Evolutionary conservation across 2,329 filamentous ascomycete species (phyloP).

Genomic region (Endoconidiophora laricicola): DNA sequence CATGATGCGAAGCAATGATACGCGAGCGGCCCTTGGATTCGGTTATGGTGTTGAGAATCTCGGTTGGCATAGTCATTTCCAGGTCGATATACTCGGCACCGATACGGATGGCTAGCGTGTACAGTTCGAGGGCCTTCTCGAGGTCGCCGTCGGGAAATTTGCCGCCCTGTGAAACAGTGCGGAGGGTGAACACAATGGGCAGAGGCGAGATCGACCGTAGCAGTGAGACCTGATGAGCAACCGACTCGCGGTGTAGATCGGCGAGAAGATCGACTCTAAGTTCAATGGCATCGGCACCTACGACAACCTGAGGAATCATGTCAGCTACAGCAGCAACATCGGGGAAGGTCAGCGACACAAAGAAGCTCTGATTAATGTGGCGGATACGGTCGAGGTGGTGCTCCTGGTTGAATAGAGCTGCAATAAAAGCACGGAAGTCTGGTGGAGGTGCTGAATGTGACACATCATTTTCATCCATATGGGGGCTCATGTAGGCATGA

Average conservation of each 20-base stretch:
- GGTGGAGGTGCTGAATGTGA: slow-evolving; percentile 11
- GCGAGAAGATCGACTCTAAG: slow-evolving; percentile 79
- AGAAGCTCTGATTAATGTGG: slow-evolving; percentile 62
- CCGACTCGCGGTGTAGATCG: slow-evolving; percentile 58
- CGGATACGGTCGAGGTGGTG: slow-evolving; percentile 30
- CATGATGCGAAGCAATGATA: slow-evolving; percentile 92
- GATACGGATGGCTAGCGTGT: slow-evolving; percentile 60
- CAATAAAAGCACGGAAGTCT: slow-evolving; percentile 18
- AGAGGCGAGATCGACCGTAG: slow-evolving; percentile 55
- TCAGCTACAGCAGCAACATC: slow-evolving; percentile 47
- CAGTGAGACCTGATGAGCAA: slow-evolving; percentile 66
- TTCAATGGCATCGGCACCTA: slow-evolving; percentile 86
- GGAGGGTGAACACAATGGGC: slow-evolving; percentile 83
- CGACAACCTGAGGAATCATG: slow-evolving; percentile 53
- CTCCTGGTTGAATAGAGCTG: slow-evolving; percentile 16
- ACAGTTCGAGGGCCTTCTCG: slow-evolving; percentile 57
- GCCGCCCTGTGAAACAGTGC: slow-evolving; percentile 74
- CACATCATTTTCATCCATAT: slow-evolving; percentile 4
- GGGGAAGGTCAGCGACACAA: slow-evolving; percentile 77
- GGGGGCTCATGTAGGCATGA: slow-evolving; percentile 74
- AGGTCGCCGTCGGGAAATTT: slow-evolving; percentile 64
- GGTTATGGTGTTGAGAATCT: slow-evolving; percentile 53
- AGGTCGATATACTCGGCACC: slow-evolving; percentile 88
- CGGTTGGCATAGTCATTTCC: slow-evolving; percentile 70
- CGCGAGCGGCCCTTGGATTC: slow-evolving; percentile 54